phyloP scores from a whole-genome alignment of 2,329 filamentous ascomycete genomes.

The Cadophora sp. region DNA sequence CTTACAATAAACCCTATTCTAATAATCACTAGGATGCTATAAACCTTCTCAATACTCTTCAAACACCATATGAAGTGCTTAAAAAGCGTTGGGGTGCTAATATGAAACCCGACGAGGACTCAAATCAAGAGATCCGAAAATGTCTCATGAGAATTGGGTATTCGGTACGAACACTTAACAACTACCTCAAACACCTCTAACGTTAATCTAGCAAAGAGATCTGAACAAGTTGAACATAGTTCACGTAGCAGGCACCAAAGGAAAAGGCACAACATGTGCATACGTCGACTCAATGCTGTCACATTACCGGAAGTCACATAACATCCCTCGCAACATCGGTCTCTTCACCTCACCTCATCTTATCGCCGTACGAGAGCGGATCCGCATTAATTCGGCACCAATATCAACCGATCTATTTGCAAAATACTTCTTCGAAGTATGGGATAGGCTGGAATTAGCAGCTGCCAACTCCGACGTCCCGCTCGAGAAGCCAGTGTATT shows the following conservation, averaged over 20 bases:
- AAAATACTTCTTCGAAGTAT: constrained; percentile 72
- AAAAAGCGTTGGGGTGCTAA: constrained; percentile 80
- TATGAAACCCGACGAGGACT: constrained; percentile 69
- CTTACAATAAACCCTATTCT: background rate
- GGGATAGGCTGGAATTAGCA: constrained; percentile 58
- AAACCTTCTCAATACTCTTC: constrained; percentile 83
- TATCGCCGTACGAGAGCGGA: constrained; percentile 70
- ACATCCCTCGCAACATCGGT: constrained; percentile 52
- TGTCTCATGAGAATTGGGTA: constrained; percentile 84
- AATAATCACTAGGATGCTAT: constrained; percentile 75
- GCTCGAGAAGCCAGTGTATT: constrained; percentile 58
- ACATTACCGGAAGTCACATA: constrained; percentile 51
- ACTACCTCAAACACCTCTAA: background rate
- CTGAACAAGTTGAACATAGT: constrained; percentile 69
- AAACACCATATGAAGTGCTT: constrained; percentile 84
- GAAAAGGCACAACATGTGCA: constrained; percentile 76
- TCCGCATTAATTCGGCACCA: constrained; percentile 65
- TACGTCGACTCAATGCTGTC: constrained; percentile 69
- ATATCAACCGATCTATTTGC: constrained; percentile 66
- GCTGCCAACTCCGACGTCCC: constrained; percentile 44
- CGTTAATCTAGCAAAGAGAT: constrained; percentile 35
- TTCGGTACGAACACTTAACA: constrained; percentile 50
- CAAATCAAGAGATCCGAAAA: constrained; percentile 79
- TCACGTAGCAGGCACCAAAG: constrained; percentile 78
- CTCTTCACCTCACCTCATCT: constrained; percentile 75